phyloP scores from a whole-genome alignment of 306 rosid species.

The Dryas octopetala region DNA sequence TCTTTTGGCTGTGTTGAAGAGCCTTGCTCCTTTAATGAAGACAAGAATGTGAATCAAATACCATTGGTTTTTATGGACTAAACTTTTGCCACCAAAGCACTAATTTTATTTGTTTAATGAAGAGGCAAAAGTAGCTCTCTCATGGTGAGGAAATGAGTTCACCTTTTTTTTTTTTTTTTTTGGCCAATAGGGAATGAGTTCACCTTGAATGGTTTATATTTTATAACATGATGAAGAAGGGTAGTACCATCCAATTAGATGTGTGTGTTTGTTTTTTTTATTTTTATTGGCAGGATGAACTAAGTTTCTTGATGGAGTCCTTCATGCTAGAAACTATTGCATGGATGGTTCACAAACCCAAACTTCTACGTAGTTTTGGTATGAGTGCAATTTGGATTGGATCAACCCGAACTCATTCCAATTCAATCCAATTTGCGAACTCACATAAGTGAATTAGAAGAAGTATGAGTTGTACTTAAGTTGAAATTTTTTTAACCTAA shows the following conservation, averaged over 20 bases:
- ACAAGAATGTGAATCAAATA: not conserved
- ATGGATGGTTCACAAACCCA: not conserved
- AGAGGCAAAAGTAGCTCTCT: constrained; percentile 6
- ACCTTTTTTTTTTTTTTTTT: not conserved
- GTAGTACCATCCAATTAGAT: not conserved
- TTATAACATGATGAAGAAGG: too few species aligned
- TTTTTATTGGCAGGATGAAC: not conserved
- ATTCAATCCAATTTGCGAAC: too few species aligned
- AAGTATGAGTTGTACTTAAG: too few species aligned
- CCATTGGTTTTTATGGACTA: not conserved
- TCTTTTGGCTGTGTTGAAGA: not conserved
- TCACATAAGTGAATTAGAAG: too few species aligned
- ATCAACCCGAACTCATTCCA: too few species aligned
- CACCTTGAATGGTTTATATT: not conserved
- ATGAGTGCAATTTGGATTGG: too few species aligned
- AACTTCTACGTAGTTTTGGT: too few species aligned
- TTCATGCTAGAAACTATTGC: not conserved
- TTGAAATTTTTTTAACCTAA: too few species aligned
- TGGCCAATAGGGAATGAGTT: not conserved
- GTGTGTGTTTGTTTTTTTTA: not conserved
- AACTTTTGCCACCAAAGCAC: not conserved
- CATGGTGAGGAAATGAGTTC: not conserved
- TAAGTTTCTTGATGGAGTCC: too few species aligned
- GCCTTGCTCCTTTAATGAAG: not conserved
- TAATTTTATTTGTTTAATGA: not conserved